Base-by-base conservation (phyloP, 2,329 filamentous ascomycete genomes). In the Macrophomina tecta region DNA sequence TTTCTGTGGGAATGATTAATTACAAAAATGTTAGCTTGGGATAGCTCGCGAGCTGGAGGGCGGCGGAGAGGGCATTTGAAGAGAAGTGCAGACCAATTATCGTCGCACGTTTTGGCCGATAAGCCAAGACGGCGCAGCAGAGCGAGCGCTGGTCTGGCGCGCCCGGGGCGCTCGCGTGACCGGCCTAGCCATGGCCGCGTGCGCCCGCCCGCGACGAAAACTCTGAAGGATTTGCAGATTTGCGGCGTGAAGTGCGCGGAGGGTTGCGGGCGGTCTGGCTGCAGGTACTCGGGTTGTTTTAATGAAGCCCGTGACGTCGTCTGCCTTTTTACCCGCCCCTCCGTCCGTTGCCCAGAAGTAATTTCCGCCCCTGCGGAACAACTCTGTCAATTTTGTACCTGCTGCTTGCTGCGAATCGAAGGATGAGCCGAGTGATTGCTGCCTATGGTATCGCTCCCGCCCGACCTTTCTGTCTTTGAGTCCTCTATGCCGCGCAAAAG, bases 141-240 rank as follows among this genome's bases (percentile, higher is more conserved):
- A 36, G n/a, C 42, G 42, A 45, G 42, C 42, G 42, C 42, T 45
- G 58, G 40, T 14, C 58, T 36, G 58, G 30, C 38, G 58, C 58
- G 58, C 42, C 45, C 45, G 45, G 45, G 42, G 58, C 42, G 58
- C 58, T 49, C 58, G 58, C 58, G 58, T 62, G 58, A 62, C 45
- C 58, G 45, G 58, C 58, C 42, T 49, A 28, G 58, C 58, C 42
- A 61, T 61, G 56, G 56, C 56, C 56, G 40, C 56, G 56, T 61
- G 56, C 56, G 42, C 42, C 42, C 58, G 58, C 58, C 58, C 42
- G 58, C 58, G 58, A 62, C 58, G 45, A 62, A 62, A 48, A 49
- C 58, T 49, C 58, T 62, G 58, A 62, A 62, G 58, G 58, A 62
- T 62, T 62, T 62, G 45, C 58, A 18, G 58, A 62, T 62, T 62